Base-by-base conservation (phyloP, 495 filamentous ascomycete genomes). In the Daldinia loculata region DNA sequence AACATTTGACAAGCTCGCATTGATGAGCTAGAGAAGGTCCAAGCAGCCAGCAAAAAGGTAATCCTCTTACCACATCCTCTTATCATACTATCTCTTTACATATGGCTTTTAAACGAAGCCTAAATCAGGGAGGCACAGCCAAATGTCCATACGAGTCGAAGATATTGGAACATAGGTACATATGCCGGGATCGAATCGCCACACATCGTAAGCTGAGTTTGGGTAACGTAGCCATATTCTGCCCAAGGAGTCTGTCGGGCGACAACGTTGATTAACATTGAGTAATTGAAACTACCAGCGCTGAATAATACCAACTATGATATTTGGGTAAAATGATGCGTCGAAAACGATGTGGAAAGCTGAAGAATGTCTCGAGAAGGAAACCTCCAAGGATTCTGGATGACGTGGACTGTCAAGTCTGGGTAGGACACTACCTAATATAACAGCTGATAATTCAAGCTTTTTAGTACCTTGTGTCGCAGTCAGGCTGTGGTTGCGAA, bases 351-450 rank as follows among this genome's bases (percentile, higher is more conserved):
- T 5, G 53, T 63, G 52, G 60, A 53, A 53, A 48, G 43, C 59
- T 30, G 3, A 34, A 48, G 53, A 36, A 53, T 8, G 30, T 24
- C 36, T 64, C 17, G 30, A 57, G 62, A 41, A 51, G 50, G 50
- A 34, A 41, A 52, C 41, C 29, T 58, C n/a, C 29, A 27, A 65
- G 26, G 48, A 61, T 41, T 11, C 32, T 41, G 24, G 69, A 71
- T 71, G 69, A 71, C 69, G 69, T 38, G 63, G 69, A 57, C 59
- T 53, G 57, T 56, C 36, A 56, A 32, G 45, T 51, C 51, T 27
- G 38, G 9, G 57, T 71, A 62, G 68, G 62, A 71, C 51, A 52
- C 2, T 22, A n/a, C 8, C 41, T 58, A 48, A 56, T 53, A 56
- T 56, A 55, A 69, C 60, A 50, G 12, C 61, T 22, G 67, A 60